Evolutionary conservation across 257 asterid genomes (phyloP).

Genomic region (Thymus quinquecostatus): DNA sequence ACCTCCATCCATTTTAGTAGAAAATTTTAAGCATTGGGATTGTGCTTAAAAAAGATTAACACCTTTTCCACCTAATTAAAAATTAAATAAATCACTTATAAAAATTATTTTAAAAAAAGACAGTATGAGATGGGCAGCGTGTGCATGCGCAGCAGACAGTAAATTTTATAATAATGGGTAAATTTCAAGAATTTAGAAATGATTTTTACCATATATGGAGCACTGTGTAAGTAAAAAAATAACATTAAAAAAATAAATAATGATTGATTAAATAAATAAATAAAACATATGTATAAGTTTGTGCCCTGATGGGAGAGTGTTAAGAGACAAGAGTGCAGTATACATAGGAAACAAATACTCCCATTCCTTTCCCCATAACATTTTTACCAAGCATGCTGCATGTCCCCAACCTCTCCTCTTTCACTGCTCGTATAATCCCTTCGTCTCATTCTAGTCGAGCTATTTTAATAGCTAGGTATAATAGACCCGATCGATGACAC

Average conservation of each 20-base stretch:
- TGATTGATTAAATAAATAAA: constrained; percentile 31
- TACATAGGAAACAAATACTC: constrained; percentile 56
- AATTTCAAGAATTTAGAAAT: constrained; percentile 26
- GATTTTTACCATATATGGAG: constrained; percentile 44
- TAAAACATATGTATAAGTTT: constrained; percentile 37
- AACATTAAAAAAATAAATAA: neutral
- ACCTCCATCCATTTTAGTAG: neutral
- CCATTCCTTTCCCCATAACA: constrained; percentile 35
- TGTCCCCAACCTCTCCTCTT: constrained; percentile 10
- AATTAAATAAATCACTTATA: no score
- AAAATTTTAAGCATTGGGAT: constrained; percentile 37
- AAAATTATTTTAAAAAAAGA: constrained; percentile 7
- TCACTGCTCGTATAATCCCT: neutral
- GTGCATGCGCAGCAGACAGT: constrained; percentile 49
- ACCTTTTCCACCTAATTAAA: constrained; percentile 48
- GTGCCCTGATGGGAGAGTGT: constrained; percentile 46
- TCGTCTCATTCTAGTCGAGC: no score
- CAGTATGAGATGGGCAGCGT: constrained; percentile 39
- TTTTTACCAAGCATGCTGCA: constrained; percentile 37
- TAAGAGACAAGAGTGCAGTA: constrained; percentile 49
- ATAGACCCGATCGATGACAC: no score
- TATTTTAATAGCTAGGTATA: no score
- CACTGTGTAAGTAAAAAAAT: constrained; percentile 45
- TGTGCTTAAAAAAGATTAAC: constrained; percentile 41
- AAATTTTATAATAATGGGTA: constrained; percentile 31